These are phyloP conservation scores for Nakaseomyces uthaithaninus DNA, from an alignment of 1,139 yeast genomes.

Conservation along the genomic window DNA sequence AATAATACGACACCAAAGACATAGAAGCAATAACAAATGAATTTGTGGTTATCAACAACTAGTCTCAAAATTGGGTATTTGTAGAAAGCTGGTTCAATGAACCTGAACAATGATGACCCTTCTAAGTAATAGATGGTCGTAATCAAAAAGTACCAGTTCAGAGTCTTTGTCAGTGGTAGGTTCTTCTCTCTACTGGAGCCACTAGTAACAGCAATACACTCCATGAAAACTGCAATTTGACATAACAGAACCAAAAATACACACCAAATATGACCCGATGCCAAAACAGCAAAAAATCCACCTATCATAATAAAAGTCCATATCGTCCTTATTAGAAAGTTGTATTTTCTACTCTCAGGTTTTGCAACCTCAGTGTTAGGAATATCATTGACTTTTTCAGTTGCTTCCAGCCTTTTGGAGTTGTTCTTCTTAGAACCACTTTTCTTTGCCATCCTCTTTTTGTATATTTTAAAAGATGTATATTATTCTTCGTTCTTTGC, in stretches of 20 bases:
- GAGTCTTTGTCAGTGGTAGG: constrained; percentile 71
- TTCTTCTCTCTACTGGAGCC: constrained; percentile 80
- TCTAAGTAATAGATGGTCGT: constrained; percentile 83
- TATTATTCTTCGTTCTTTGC: no score
- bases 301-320: constrained; percentile 92
- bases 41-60: constrained; percentile 63
- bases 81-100: constrained; percentile 33
- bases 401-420: background rate
- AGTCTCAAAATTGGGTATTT: constrained; percentile 39
- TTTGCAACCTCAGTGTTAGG: background rate
- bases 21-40: constrained; percentile 75
- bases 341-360: constrained; percentile 24
- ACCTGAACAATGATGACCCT: constrained; percentile 72
- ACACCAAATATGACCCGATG: constrained; percentile 84
- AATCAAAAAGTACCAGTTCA: constrained; percentile 81
- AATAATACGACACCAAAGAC: constrained; percentile 84
- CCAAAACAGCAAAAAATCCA: constrained; percentile 59
- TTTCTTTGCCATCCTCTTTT: constrained; percentile 4
- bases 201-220: constrained; percentile 78
- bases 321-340: constrained; percentile 74
- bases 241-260: constrained; percentile 62
- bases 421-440: background rate
- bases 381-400: background rate
- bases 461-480: background rate
- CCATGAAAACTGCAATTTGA: constrained; percentile 81